Percentiles rank a stretch among this genome's conserved stretches.
These are phyloP conservation scores for Aspergillus pseudoglaucus DNA, from an alignment of 2,329 filamentous ascomycete genomes.

Conservation along the genomic window DNA sequence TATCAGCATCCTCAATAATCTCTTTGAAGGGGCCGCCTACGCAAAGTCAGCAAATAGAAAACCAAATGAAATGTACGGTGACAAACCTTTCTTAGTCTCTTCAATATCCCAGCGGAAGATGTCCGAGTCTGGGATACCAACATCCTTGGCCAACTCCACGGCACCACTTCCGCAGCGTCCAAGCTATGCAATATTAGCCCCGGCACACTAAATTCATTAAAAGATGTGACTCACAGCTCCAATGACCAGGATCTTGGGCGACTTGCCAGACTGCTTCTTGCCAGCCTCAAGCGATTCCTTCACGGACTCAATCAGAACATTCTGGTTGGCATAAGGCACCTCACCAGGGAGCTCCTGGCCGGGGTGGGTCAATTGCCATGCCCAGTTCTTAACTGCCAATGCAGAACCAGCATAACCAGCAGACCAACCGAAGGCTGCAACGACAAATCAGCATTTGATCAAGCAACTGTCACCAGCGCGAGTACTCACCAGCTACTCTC, in stretches of 20 bases:
- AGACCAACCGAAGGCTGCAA: conserved; percentile 51
- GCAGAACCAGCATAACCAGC: conserved; percentile 70
- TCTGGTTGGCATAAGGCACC: conserved; percentile 59
- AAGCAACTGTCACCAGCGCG: neutral
- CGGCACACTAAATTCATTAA: neutral
- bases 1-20: conserved; percentile 61
- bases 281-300: conserved; percentile 64
- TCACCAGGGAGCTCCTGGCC: conserved; percentile 60
- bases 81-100: conserved; percentile 61
- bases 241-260: conserved; percentile 74
- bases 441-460: neutral
- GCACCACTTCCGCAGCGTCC: conserved; percentile 75
- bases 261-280: conserved; percentile 58
- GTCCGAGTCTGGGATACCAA: conserved; percentile 62
- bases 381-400: conserved; percentile 72
- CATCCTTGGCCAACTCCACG: conserved; percentile 68
- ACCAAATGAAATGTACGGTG: neutral
- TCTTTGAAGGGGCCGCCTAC: conserved; percentile 66
- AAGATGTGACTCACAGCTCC: conserved; percentile 51
- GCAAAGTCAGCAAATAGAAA: conserved; percentile 16
- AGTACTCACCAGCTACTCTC: conserved; percentile 37
- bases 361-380: conserved; percentile 69
- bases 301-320: conserved; percentile 64
- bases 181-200: conserved; percentile 19
- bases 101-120: conserved; percentile 72